Evolutionary conservation across 2,329 filamentous ascomycete species (phyloP).

Genomic region (Aspergillus brasiliensis): DNA sequence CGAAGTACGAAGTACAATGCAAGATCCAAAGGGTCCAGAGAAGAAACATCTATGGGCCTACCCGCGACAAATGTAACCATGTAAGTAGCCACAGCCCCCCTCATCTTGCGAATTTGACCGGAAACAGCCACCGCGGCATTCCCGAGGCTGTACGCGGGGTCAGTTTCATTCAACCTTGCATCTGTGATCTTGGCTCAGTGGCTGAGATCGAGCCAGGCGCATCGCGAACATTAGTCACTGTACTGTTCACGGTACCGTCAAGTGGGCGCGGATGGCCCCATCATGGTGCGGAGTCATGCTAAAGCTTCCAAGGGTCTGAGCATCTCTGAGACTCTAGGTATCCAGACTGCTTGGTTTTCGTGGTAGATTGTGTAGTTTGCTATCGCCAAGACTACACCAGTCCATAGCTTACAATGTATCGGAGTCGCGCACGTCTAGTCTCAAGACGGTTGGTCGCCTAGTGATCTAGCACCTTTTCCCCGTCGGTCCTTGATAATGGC

Average conservation of each 20-base stretch:
- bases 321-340: not conserved
- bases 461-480: not conserved
- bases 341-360: not conserved
- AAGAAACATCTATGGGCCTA: not conserved
- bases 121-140: constrained; percentile 6
- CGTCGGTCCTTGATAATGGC: not conserved
- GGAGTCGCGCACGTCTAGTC: not conserved
- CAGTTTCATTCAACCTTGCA: constrained; percentile 3
- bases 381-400: not conserved
- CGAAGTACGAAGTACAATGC: not conserved
- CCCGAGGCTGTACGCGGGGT: constrained; percentile 1
- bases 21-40: not conserved
- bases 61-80: not conserved
- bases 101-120: not conserved
- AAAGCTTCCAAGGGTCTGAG: not conserved
- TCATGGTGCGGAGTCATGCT: constrained; percentile 4
- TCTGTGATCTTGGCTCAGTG: not conserved
- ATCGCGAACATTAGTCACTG: not conserved
- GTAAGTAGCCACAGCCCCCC: not conserved
- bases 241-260: not conserved
- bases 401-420: not conserved
- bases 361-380: not conserved
- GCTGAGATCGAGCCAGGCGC: not conserved
- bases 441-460: not conserved
- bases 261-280: not conserved